phyloP scores from a whole-genome alignment of 805 yeast genomes.

The Cephaloascus fragrans region DNA sequence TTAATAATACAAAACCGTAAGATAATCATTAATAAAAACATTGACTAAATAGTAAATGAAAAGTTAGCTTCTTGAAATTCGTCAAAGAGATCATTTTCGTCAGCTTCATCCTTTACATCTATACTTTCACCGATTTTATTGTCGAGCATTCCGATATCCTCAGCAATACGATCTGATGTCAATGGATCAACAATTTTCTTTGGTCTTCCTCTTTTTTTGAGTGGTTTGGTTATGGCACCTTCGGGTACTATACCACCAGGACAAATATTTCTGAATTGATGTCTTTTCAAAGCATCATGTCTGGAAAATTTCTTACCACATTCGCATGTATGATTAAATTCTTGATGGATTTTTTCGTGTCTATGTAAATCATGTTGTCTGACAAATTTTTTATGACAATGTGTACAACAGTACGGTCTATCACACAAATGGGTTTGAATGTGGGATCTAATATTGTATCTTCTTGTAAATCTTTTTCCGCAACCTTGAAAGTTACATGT shows the following conservation, averaged over 20 bases:
- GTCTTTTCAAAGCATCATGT: constrained; percentile 81
- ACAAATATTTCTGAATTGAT: constrained; percentile 71
- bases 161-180: background rate
- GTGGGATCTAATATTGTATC: constrained; percentile 90
- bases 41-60: background rate
- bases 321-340: constrained; percentile 62
- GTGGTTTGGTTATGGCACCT: constrained; percentile 12
- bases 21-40: background rate
- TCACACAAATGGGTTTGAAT: constrained; percentile 95
- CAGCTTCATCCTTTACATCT: background rate
- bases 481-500: constrained; percentile 72
- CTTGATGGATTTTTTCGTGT: constrained; percentile 80
- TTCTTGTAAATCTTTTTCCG: constrained; percentile 73
- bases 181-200: constrained; percentile 7
- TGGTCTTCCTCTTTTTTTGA: constrained; percentile 26
- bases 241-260: constrained; percentile 28
- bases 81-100: background rate
- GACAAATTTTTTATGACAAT: constrained; percentile 81
- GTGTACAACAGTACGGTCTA: constrained; percentile 76
- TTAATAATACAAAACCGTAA: background rate
- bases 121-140: too few relatives aligned
- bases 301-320: constrained; percentile 94
- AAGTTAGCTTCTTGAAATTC: background rate
- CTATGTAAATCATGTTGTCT: constrained; percentile 91
- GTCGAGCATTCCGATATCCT: background rate